A percentile compares a stretch with the other conserved stretches of the same genome.
Evolutionary conservation across 768 basidiomycete species (phyloP).

Genomic region (Tylopilus vinaceipallidus): DNA sequence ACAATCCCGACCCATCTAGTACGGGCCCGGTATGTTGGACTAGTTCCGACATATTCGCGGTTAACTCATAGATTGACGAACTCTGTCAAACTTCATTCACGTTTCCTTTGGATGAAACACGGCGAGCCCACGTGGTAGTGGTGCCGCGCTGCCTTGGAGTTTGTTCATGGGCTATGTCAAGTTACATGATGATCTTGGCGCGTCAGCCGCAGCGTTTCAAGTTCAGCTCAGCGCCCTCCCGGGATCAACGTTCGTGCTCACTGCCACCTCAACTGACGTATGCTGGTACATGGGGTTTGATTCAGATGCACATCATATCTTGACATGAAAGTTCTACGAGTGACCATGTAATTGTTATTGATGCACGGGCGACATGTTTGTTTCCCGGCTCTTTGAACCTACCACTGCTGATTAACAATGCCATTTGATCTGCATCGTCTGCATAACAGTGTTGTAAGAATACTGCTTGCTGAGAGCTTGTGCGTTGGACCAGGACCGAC

Average conservation of each 20-base stretch:
- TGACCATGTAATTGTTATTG: too few species aligned
- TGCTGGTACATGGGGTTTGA: neutral
- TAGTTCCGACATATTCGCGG: neutral
- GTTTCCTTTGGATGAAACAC: neutral
- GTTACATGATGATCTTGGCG: neutral
- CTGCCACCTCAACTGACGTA: too few species aligned
- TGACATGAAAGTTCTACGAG: neutral
- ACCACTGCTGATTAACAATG: too few species aligned
- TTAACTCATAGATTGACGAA: neutral
- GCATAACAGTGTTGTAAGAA: too few species aligned
- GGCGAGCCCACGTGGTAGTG: neutral
- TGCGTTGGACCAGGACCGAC: neutral
- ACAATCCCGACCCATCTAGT: too few species aligned
- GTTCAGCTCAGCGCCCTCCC: neutral
- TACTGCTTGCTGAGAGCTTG: neutral
- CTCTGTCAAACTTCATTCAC: neutral
- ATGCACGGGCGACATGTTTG: neutral
- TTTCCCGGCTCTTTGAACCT: neutral
- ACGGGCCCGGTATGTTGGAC: too few species aligned
- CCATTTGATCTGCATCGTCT: neutral
- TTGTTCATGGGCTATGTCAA: neutral
- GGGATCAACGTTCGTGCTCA: neutral
- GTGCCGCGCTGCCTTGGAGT: too few species aligned
- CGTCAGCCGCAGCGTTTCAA: too few species aligned
- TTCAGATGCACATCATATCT: neutral